Percentiles rank a stretch among this genome's conserved stretches.
These are phyloP conservation scores for Tylopilus intermedius DNA, from an alignment of 768 basidiomycete species.

Conservation along the genomic window DNA sequence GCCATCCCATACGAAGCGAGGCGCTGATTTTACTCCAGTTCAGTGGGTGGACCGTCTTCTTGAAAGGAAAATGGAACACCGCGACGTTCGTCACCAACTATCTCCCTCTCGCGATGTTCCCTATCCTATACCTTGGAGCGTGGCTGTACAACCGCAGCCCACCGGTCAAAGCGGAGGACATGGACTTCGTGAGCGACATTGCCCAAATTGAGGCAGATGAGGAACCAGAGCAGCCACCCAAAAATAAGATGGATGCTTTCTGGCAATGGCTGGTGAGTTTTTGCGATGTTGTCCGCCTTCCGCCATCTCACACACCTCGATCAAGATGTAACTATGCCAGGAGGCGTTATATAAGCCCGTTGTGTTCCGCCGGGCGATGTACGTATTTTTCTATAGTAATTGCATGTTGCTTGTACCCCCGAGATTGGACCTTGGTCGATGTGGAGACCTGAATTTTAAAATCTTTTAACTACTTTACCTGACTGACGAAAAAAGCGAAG, in stretches of 20 bases:
- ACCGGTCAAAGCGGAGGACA: constrained; percentile 45
- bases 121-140: constrained; percentile 61
- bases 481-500: constrained; percentile 8
- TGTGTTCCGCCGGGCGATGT: background rate
- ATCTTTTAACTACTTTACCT: constrained; percentile 26
- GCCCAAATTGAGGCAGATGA: constrained; percentile 65
- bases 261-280: constrained; percentile 75
- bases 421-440: background rate
- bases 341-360: background rate
- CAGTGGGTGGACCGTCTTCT: constrained; percentile 49
- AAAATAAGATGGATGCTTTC: constrained; percentile 60
- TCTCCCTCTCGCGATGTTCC: constrained; percentile 64
- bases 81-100: constrained; percentile 83
- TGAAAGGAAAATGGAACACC: constrained; percentile 47
- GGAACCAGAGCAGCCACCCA: constrained; percentile 69
- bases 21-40: constrained; percentile 39
- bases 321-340: constrained; percentile 17
- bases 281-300: background rate
- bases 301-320: background rate
- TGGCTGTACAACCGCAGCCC: constrained; percentile 39
- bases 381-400: background rate
- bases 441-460: constrained; percentile 2
- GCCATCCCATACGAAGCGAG: background rate
- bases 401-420: background rate
- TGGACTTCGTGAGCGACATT: constrained; percentile 79